phyloP scores from a whole-genome alignment of 768 basidiomycete genomes.

The Serendipita indica region DNA sequence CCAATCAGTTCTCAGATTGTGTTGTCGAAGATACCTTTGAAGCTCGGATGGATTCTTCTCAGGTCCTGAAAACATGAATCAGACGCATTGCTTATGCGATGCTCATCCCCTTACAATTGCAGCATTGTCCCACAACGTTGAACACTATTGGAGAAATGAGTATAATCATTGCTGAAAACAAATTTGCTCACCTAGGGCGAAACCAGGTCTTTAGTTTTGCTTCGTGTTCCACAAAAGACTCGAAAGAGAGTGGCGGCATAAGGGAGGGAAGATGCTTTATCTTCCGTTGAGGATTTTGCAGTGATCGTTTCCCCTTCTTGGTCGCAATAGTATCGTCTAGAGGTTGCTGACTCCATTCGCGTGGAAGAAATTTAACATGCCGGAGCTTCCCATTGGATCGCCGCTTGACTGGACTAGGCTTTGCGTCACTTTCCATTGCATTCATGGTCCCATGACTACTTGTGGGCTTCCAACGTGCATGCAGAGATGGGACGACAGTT shows the following conservation, averaged over 20 bases:
- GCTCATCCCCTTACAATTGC: background rate
- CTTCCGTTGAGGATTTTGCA: background rate
- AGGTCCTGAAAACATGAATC: background rate
- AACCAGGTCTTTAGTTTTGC: background rate
- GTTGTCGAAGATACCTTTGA: too few species aligned
- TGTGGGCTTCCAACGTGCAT: background rate
- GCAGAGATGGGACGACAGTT: background rate
- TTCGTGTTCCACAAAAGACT: background rate
- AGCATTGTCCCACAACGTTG: background rate
- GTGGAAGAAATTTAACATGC: background rate
- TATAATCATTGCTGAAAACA: background rate
- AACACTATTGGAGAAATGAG: background rate
- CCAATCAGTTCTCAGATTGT: too few species aligned
- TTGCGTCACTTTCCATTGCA: background rate
- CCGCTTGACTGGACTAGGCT: background rate
- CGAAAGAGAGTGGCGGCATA: background rate
- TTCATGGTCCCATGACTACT: background rate
- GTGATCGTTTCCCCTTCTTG: background rate
- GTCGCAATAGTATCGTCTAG: too few species aligned
- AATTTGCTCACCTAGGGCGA: background rate
- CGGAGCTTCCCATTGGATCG: background rate
- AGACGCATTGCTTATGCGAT: background rate
- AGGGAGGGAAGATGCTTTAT: too few species aligned
- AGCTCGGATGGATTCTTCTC: background rate
- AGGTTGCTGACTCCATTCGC: background rate